Evolutionary conservation across 768 basidiomycete species (phyloP), one percentile per base, ranked within the genome.

Genomic region (Collybiopsis luxurians): DNA sequence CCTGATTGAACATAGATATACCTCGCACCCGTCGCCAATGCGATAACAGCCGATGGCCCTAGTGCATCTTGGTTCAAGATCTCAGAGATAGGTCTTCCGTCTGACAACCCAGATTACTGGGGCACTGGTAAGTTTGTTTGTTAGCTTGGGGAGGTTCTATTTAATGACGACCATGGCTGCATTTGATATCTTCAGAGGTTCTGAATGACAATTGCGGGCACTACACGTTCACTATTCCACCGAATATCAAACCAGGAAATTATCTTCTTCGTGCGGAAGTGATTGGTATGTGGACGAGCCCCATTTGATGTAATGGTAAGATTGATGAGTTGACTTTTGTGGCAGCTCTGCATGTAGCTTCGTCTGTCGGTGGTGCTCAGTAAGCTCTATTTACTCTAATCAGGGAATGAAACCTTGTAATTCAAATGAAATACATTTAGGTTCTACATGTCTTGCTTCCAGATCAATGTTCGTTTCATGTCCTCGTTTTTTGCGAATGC

Each of bases 171-270:
- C n/a, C n/a, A n/a, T n/a, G n/a, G n/a, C n/a, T n/a, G n/a, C n/a
- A n/a, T 24, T 45, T n/a, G 15, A 26, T 34, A 26, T 36, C n/a
- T 54, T 23, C 48, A 65, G 70, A 71, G 61, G 69, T 73, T 36
- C 61, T 75, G 36, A 73, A 75, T 61, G 67, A 79, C 53, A 81
- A 82, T 66, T 82, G 79, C 55, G 80, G 79, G n/a, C 79, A 80
- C 63, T 80, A 70, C 62, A 78, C 76, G 2, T 79, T 82, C 73
- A 79, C 71, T 39, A 69, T 79, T 28, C 79, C 79, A 12, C 43
- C 60, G 1, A 68, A 66, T 53, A 73, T 79, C 57, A 71, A 73
- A 3, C 70, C 76, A 36, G 78, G 78, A 10, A 66, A 79, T 60
- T 79, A 79, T 61, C 69, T 78, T 28, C 66, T 80, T 55, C 74